Base-by-base conservation (phyloP, 495 filamentous ascomycete species). In the Penicillium longicatenatum region DNA sequence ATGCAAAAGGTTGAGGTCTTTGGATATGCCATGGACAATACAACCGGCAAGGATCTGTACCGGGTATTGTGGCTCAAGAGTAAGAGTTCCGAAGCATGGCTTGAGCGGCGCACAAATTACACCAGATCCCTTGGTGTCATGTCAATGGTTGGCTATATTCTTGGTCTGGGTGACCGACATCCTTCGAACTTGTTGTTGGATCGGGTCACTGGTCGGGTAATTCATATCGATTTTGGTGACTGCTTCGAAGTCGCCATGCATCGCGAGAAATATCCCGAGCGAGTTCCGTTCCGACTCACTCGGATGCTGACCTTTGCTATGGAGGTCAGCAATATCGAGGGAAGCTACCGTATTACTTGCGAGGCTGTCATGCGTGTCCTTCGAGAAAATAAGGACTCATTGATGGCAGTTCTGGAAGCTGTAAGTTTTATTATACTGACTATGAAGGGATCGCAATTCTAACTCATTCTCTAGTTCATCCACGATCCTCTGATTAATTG, bases 1-100 rank as follows among this genome's bases (percentile, higher is more conserved):
- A 99, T 99, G 95, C 95, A 99, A 70, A 99, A 99, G 75, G 95
- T 98, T 3, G 94, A 99, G 69, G 94, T 99, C 9, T 99, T 99
- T 63, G 93, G 93, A 26, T 99, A 99, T 68, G 94, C 94, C 10
- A 84, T 99, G 59, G 94, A 99, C 78, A 99, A 99, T 63, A 99
- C 94, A 1, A 99, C 94, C 4, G 94, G 94, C 6, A 96, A 99
- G 67, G 94, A 99, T 74, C 82, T 99, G 37, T 99, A 98, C 71
- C 91, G 94, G 19, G 94, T 99, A 4, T 78, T 99, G 33, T 99
- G 94, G 94, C 79, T 99, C 47, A 98, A 98, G 85, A 94, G 90
- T 72, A 97, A 96, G 81, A 93, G 89, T 64, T 98, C 94, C 0
- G 94, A 99, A 70, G 87, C 93, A 7, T 99, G 94, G 94, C 84